Conservation (phyloP, 352 stramenopile species). For the Pythium folliculosum region DNA sequence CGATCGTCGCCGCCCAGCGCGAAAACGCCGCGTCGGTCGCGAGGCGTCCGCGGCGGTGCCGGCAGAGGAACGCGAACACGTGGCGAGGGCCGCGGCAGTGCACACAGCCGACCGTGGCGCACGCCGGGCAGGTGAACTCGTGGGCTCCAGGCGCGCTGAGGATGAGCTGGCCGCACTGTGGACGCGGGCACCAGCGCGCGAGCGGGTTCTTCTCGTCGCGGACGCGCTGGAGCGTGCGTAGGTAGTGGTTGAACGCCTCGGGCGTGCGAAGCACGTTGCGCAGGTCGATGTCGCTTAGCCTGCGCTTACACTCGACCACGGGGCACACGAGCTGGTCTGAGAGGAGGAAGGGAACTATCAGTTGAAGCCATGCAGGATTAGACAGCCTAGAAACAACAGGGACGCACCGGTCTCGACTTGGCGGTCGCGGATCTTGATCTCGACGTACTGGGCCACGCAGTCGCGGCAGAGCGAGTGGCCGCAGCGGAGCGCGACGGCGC, state of each 20-base stretch:
- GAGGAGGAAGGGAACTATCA: too few species aligned
- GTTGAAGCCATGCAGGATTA: background rate
- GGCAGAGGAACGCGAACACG: slow-evolving; percentile 56
- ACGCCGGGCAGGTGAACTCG: slow-evolving; percentile 68
- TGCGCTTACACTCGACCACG: slow-evolving; percentile 50
- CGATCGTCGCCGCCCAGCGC: slow-evolving; percentile 45
- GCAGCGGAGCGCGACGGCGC: slow-evolving; percentile 37
- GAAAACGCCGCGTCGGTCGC: slow-evolving; percentile 46
- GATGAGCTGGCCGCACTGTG: slow-evolving; percentile 64
- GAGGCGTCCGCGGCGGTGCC: slow-evolving; percentile 6
- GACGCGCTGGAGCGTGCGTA: slow-evolving; percentile 48
- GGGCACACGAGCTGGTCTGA: slow-evolving; percentile 71
- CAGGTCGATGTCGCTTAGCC: slow-evolving; percentile 43
- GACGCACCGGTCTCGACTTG: slow-evolving; percentile 60
- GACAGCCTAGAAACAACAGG: slow-evolving; percentile 35
- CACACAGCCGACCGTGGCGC: slow-evolving; percentile 57
- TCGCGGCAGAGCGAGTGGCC: slow-evolving; percentile 59
- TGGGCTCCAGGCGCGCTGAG: slow-evolving; percentile 37
- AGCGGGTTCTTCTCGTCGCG: slow-evolving; percentile 74
- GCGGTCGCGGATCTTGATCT: slow-evolving; percentile 56
- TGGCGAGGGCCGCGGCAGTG: slow-evolving; percentile 54
- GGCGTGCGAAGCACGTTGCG: slow-evolving; percentile 28
- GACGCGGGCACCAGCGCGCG: slow-evolving; percentile 62
- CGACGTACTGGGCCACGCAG: slow-evolving; percentile 52
- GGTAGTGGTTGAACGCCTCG: slow-evolving; percentile 30